Evolutionary conservation across 2,329 filamentous ascomycete genomes (phyloP).

Genomic region (Bipolaris oryzae): DNA sequence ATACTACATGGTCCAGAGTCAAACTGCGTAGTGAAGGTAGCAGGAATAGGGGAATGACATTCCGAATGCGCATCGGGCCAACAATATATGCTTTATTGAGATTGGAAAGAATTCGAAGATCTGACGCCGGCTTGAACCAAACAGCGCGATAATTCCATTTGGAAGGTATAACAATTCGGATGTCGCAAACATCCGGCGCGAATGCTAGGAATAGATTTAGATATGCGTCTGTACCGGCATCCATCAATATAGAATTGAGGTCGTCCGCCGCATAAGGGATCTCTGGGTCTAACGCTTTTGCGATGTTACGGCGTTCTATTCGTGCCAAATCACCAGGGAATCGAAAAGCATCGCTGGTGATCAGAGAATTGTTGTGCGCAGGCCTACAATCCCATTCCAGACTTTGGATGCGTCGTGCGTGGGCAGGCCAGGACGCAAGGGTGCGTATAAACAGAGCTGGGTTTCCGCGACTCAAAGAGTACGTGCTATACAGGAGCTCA

Average conservation of each 20-base stretch:
- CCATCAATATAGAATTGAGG: not conserved
- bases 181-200: not conserved
- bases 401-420: not conserved
- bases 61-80: conserved; percentile 2
- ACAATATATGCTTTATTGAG: not conserved
- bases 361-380: not conserved
- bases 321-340: not conserved
- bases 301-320: conserved; percentile 1
- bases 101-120: conserved; percentile 2
- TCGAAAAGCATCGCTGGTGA: not conserved
- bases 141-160: not conserved
- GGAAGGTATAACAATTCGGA: not conserved
- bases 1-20: not conserved
- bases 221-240: not conserved
- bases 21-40: conserved; percentile 8
- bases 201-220: conserved; percentile 1
- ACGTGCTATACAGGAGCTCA: conserved; percentile 1
- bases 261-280: not conserved
- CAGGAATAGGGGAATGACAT: conserved; percentile 5
- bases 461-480: not conserved
- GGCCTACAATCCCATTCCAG: conserved; percentile 8
- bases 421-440: conserved; percentile 4
- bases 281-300: not conserved
- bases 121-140: conserved; percentile 6
- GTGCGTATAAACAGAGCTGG: conserved; percentile 10